Base-by-base conservation (phyloP, 2,329 filamentous ascomycete species). In the Colletotrichum tanaceti region DNA sequence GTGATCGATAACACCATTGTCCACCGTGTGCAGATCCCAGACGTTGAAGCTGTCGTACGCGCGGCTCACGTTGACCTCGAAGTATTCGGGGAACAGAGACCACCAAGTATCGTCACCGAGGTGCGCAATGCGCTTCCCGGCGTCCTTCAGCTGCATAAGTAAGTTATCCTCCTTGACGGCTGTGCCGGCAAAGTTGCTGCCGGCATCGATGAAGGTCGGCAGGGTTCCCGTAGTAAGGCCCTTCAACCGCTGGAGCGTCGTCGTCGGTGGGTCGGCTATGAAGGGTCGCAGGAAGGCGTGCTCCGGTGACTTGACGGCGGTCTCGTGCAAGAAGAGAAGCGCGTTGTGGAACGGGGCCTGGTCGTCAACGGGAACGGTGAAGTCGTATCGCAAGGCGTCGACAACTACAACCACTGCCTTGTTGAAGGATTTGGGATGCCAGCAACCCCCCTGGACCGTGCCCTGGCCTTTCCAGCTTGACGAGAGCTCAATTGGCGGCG, bases 31-130 rank as follows among this genome's bases (percentile, higher is more conserved):
- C 74, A 99, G 80, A 78, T 99, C 96, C 93, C 94, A 98, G 7
- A 98, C 96, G 76, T 98, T 98, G 82, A 99, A 97, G 70, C 95
- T 98, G 78, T 98, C 95, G 78, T 97, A 99, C 0, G 96, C 89
- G 73, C 86, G 89, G 73, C 94, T 97, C 65, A 98, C 88, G 65
- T 95, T 92, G 10, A 90, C 83, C 77, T 97, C 91, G 75, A 99
- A 99, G 78, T 97, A 94, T n/a, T 87, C 93, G 0, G 96, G 96
- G 77, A 98, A 99, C 18, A 99, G 83, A 50, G 93, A 87, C 72
- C 94, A 92, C 96, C 96, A 99, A 5, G 96, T 99, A 80, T 99
- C 95, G 78, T 99, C 96, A n/a, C 96, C 96, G 44, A 99, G 83
- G 75, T 99, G 97, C 6, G 94, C 96, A 73, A 99, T 88, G 71